These are phyloP conservation scores for Myxozyma sirexii DNA, from an alignment of 805 yeast species.

Conservation along the genomic window DNA sequence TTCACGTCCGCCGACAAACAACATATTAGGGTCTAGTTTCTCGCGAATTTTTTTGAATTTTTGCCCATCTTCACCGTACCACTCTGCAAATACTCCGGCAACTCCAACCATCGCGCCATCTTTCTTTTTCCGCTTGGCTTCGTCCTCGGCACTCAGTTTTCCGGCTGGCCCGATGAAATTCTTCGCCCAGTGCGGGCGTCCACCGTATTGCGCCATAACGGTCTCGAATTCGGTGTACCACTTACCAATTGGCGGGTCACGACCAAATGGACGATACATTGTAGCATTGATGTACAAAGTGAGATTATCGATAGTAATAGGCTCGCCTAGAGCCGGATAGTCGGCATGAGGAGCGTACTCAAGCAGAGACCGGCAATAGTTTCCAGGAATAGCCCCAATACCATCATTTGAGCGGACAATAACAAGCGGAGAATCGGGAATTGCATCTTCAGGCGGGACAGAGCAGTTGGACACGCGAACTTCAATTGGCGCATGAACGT, in stretches of 20 bases:
- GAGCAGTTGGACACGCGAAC: conserved; percentile 86
- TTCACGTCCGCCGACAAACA: conserved; percentile 71
- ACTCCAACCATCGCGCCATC: conserved; percentile 83
- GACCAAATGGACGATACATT: conserved; percentile 90
- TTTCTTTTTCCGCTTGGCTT: conserved; percentile 40
- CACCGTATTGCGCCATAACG: conserved; percentile 74
- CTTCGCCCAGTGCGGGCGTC: conserved; percentile 99
- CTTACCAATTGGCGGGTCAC: conserved; percentile 64
- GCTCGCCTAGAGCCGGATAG: conserved; percentile 42
- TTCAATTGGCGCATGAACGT: conserved; percentile 93
- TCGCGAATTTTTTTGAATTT: conserved; percentile 65
- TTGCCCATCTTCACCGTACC: conserved; percentile 76
- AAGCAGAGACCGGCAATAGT: conserved; percentile 74
- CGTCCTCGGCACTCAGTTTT: conserved; percentile 36
- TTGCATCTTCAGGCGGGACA: conserved; percentile 38
- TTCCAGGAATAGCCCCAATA: conserved; percentile 81
- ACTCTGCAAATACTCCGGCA: conserved; percentile 63
- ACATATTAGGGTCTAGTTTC: conserved; percentile 76
- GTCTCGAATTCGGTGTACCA: conserved; percentile 88
- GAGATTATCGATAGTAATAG: conserved; percentile 70
- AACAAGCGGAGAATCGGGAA: conserved; percentile 20
- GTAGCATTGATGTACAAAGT: conserved; percentile 91
- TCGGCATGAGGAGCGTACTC: conserved; percentile 72
- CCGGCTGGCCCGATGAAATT: conserved; percentile 69
- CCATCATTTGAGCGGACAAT: conserved; percentile 21